Evolutionary conservation across 805 yeast species (phyloP).

Genomic region (Schwanniomyces polymorphus): DNA sequence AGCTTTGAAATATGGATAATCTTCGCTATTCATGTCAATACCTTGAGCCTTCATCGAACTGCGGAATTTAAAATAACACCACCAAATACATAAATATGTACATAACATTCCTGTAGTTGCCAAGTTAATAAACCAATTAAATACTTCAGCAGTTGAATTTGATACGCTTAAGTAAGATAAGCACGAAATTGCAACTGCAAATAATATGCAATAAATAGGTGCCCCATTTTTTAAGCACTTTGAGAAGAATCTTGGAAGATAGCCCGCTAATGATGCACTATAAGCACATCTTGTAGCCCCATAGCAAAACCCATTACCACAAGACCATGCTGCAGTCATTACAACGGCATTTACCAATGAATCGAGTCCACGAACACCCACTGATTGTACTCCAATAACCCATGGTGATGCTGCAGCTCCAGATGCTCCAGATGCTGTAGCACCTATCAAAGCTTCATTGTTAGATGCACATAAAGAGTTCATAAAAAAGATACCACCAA

Average conservation of each 20-base stretch:
- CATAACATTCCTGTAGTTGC: slow-evolving; percentile 55
- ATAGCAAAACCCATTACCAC: slow-evolving; percentile 77
- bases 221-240: slow-evolving; percentile 69
- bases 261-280: slow-evolving; percentile 69
- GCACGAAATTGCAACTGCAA: slow-evolving; percentile 54
- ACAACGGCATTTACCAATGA: slow-evolving; percentile 78
- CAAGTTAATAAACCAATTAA: slow-evolving; percentile 38
- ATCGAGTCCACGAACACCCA: slow-evolving; percentile 64
- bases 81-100: slow-evolving; percentile 70
- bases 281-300: slow-evolving; percentile 74
- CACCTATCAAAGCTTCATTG: slow-evolving; percentile 48
- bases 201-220: slow-evolving; percentile 58
- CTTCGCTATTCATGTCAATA: slow-evolving; percentile 43
- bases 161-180: slow-evolving; percentile 48
- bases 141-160: slow-evolving; percentile 25
- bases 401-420: slow-evolving; percentile 72
- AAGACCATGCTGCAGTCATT: slow-evolving; percentile 74
- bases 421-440: slow-evolving; percentile 57
- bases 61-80: slow-evolving; percentile 66
- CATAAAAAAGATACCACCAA: slow-evolving; percentile 58
- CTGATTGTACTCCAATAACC: slow-evolving; percentile 73
- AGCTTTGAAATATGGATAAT: slow-evolving; percentile 19
- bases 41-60: slow-evolving; percentile 64
- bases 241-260: slow-evolving; percentile 69
- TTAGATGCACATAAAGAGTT: slow-evolving; percentile 68